Base-by-base conservation (phyloP, 2,329 filamentous ascomycete species). In the Huntiella abstrusa region DNA sequence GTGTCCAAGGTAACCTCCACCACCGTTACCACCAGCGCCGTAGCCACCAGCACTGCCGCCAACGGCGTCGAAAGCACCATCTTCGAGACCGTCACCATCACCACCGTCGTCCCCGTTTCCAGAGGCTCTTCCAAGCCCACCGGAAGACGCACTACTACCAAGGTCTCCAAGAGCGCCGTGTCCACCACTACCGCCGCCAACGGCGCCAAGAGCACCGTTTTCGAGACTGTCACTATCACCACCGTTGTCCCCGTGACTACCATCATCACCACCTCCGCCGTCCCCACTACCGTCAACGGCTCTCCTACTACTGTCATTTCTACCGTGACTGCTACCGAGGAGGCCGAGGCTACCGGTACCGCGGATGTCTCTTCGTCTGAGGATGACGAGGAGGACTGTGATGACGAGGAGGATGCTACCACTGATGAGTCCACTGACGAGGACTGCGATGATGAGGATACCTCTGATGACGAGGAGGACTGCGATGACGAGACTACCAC, bases 391-490 rank as follows among this genome's bases (percentile, higher is more conserved):
- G 40, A 47, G n/a, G 37, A 46, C 34, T 36, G 34, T 15, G 28
- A 37, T 5, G 46, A 47, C 17, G 1, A 1, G 2, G 46, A 47
- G 5, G 46, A 47, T 12, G 43, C 33, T 40, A 33, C 46, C 17
- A 40, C 46, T 6, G 35, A 49, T 2, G 41, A 44, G 12, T 8
- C 10, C 8, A 28, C 35, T 33, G 36, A 33, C 7, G 37, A 36
- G 3, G 36, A 35, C n/a, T 39, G 34, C 16, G 19, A 33, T 16
- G 36, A 4, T 8, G 41, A 33, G 15, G 36, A 38, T 36, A 41
- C 37, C 16, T 22, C 45, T 33, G 16, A 41, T 33, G 17, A 33
- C 8, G 46, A 48, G 6, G 46, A 48, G n/a, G 46, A 44, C 12
- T 48, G 46, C 22, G 34, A 33, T 34, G 35, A 5, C 5, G 41